Evolutionary conservation across 2,329 filamentous ascomycete species (phyloP), one percentile per base, ranked within the genome.

Genomic region (Talaromyces sp.): DNA sequence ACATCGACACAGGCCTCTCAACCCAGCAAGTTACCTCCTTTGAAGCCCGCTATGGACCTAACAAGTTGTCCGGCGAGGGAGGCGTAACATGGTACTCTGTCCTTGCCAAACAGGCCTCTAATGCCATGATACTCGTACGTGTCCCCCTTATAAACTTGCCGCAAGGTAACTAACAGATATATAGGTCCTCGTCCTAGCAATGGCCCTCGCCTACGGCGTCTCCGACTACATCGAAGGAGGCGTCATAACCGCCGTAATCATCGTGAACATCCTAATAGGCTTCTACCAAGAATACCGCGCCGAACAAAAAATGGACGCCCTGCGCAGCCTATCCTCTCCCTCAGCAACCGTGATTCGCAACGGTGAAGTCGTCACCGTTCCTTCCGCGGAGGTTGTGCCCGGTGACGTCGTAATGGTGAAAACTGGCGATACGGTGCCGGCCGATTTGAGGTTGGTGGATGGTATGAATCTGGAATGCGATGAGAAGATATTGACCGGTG

Each of bases 391-490:
- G 53, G 76, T 87, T 3, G 83, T 87, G 2, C 81, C 83, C 25
- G 84, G 83, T 15, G 83, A 85, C 62, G 73, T 85, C 46, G 78
- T 78, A 9, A 72, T 74, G 13, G 71, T 78, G 65, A 78, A 76
- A 67, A 81, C 78, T 11, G 82, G 83, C 8, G 82, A 84, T 63
- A 84, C 82, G 5, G 75, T 85, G 9, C 82, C 83, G 15, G 83
- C 83, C 4, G 83, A 86, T 64, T 65, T 85, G 55, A 76, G 81
- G 58, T 65, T 79, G 37, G 72, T 82, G 55, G 80, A 82, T 64
- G 74, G 80, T 58, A 84, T 91, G 73, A 92, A 92, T 70, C 76
- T 90, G 60, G 87, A 87, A 52, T 88, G 87, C 63, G 89, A 95
- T 61, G 84, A 85, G 65, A 80, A 83, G 13, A 78, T 85, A 50